Percentiles rank a stretch among this genome's conserved stretches.
These are phyloP conservation scores for Tolypocladium ovalisporum DNA, from an alignment of 2,329 filamentous ascomycete species.

Conservation along the genomic window DNA sequence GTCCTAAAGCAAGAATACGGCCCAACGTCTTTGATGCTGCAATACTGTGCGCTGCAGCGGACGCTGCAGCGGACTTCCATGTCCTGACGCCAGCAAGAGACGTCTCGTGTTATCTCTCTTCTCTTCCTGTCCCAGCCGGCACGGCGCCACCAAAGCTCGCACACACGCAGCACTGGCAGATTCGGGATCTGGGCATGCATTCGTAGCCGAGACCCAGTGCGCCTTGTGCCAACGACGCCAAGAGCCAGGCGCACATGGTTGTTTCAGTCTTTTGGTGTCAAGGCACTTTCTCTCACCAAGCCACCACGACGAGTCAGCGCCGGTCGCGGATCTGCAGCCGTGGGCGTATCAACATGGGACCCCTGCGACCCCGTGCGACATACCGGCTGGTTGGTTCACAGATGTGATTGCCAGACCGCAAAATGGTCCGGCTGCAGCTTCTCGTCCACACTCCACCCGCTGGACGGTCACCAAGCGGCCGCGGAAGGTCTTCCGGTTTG, in stretches of 20 bases:
- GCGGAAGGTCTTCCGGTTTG: conserved; percentile 6
- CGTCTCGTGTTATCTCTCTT: background rate
- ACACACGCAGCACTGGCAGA: too few relatives aligned
- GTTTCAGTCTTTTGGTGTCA: background rate
- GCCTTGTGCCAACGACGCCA: background rate
- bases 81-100: background rate
- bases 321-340: background rate
- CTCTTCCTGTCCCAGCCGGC: background rate
- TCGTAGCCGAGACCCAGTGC: background rate
- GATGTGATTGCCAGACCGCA: background rate
- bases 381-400: conserved; percentile 5
- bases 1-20: background rate
- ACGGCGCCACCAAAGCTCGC: background rate
- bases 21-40: background rate
- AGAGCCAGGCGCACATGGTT: background rate
- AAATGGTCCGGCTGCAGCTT: conserved; percentile 1
- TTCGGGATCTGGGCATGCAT: background rate
- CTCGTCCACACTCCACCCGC: background rate
- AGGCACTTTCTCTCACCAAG: background rate
- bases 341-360: background rate
- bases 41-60: background rate
- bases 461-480: background rate
- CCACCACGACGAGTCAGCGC: background rate
- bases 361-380: background rate
- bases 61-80: background rate